Evolutionary conservation across 106 monocot species (phyloP).

Genomic region (Dioscorea zingiberensis): DNA sequence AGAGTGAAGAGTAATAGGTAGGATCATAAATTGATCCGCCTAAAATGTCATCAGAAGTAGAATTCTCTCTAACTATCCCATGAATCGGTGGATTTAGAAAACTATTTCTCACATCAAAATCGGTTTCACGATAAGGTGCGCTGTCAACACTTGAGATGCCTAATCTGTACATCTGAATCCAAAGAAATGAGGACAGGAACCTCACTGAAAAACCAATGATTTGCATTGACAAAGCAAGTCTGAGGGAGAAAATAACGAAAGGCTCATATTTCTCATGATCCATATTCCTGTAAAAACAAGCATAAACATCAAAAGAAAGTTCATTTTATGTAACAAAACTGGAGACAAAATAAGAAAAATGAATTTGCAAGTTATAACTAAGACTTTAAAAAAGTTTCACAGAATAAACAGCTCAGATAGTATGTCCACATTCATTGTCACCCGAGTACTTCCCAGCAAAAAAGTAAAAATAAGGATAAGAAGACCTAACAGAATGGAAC

Average conservation of each 20-base stretch:
- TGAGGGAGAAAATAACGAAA: slow-evolving; percentile 43
- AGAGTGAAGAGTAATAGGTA: slow-evolving; percentile 42
- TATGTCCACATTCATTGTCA: no score
- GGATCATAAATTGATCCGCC: slow-evolving; percentile 47
- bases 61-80: slow-evolving; percentile 31
- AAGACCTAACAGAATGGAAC: no score
- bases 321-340: background rate
- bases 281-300: slow-evolving; percentile 28
- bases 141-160: slow-evolving; percentile 27
- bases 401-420: no score
- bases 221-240: slow-evolving; percentile 51
- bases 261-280: slow-evolving; percentile 26
- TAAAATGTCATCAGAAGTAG: slow-evolving; percentile 28
- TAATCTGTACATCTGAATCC: slow-evolving; percentile 63
- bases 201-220: slow-evolving; percentile 54
- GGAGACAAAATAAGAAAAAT: background rate
- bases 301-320: background rate
- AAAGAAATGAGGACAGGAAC: slow-evolving; percentile 50
- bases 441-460: background rate
- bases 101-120: slow-evolving; percentile 34
- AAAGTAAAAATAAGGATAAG: background rate
- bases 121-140: slow-evolving; percentile 23
- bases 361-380: no score
- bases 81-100: slow-evolving; percentile 30
- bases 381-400: no score